A percentile compares a stretch with the other conserved stretches of the same genome.
phyloP scores from a whole-genome alignment of 2,329 filamentous ascomycete species.

The Cadophora sp. region DNA sequence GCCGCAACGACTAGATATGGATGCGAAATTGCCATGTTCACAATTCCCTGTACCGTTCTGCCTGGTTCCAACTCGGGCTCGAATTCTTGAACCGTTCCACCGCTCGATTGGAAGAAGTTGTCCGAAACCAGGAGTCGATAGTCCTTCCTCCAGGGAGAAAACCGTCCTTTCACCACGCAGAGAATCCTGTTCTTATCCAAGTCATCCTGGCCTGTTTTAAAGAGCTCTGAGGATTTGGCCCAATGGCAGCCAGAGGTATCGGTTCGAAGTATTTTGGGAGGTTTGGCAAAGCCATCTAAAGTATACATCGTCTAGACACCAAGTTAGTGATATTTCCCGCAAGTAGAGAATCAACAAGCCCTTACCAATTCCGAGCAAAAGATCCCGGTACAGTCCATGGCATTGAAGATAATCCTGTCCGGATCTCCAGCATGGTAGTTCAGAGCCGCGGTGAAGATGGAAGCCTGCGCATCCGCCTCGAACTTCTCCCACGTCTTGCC shows the following conservation, averaged over 20 bases:
- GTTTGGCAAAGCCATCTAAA: conserved; percentile 79
- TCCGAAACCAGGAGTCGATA: conserved; percentile 84
- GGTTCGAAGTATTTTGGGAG: conserved; percentile 68
- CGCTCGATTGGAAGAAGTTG: conserved; percentile 74
- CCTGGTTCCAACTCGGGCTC: conserved; percentile 81
- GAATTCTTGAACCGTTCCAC: conserved; percentile 61
- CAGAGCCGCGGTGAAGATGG: conserved; percentile 62
- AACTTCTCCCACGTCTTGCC: conserved; percentile 85
- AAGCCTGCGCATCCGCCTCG: conserved; percentile 64
- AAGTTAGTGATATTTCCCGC: conserved; percentile 20
- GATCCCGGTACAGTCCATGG: conserved; percentile 69
- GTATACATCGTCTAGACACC: conserved; percentile 69
- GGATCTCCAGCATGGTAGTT: conserved; percentile 84
- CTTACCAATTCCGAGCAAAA: conserved; percentile 65
- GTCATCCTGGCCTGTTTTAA: conserved; percentile 71
- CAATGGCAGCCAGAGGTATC: conserved; percentile 82
- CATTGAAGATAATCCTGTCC: conserved; percentile 85
- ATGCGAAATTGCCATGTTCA: conserved; percentile 84
- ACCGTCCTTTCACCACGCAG: conserved; percentile 79
- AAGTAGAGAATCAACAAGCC: not conserved
- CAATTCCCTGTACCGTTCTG: conserved; percentile 78
- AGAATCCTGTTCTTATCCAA: conserved; percentile 75
- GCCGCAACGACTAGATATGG: conserved; percentile 86
- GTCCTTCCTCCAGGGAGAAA: conserved; percentile 74
- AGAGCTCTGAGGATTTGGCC: conserved; percentile 79